Base-by-base conservation (phyloP, 495 filamentous ascomycete genomes). In the Aspergillus conjunctus region DNA sequence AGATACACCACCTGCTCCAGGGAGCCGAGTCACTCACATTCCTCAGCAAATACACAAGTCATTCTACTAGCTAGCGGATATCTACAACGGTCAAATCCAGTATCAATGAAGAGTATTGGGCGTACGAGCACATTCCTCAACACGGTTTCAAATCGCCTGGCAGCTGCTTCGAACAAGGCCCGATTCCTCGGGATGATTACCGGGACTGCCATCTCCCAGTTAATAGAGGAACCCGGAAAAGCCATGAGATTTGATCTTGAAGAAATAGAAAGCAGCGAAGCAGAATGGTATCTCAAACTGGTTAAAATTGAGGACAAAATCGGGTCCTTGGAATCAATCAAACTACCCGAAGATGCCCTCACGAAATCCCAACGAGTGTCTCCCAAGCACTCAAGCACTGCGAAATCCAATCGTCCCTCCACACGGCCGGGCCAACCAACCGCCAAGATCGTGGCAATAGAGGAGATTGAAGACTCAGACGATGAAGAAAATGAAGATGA, bases 131-230 rank as follows among this genome's bases (percentile, higher is more conserved):
- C 74, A 2, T 94, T 92, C 72, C 78, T 93, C 7, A 90, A 83
- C 62, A 82, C 85, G 30, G 84, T 98, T 30, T 97, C 94, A 0
- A 97, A 97, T 66, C 85, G 93, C 43, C 78, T 99, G n/a, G 84
- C 84, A 11, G 81, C 90, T 26, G 85, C 91, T 20, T 91, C 93
- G 49, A 78, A 79, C 14, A 81, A 86, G 56, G 87, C 90, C 53
- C 84, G 94, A 4, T 90, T 93, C 56, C 79, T 99, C 4, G 95
- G 94, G 0, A 97, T 99, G 90, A 78, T 91, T 6, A 85, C 97
- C 46, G 94, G 90, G 2, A 92, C 88, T 51, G 84, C 87, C 0
- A 83, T 98, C 14, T 97, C 92, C 0, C 78, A 82, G 18, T 80
- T 99, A 1, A 85, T 94, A 6, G 92, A 98, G 66, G 85, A 87